These are phyloP conservation scores for Debaryomyces hansenii DNA, from an alignment of 805 yeast genomes.

Conservation along the genomic window DNA sequence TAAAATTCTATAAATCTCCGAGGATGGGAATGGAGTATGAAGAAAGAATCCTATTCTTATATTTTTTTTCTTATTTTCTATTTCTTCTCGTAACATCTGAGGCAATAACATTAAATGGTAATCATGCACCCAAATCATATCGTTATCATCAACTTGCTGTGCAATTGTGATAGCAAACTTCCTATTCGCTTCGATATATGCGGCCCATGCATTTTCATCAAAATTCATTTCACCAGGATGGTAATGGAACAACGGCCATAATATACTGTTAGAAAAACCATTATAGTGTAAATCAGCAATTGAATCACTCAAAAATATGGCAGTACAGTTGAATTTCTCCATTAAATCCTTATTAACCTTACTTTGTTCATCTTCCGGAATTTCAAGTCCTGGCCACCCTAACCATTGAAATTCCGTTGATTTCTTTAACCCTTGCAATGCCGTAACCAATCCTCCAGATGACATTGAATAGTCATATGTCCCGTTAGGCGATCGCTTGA, in stretches of 20 bases:
- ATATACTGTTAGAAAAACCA: conserved; percentile 89
- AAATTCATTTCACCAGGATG: conserved; percentile 99
- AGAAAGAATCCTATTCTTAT: conserved; percentile 88
- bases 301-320: conserved; percentile 83
- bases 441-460: conserved; percentile 96
- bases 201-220: conserved; percentile 97
- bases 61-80: conserved; percentile 49
- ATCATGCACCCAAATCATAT: conserved; percentile 96
- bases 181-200: conserved; percentile 89
- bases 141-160: conserved; percentile 71
- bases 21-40: conserved; percentile 97
- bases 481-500: conserved; percentile 61
- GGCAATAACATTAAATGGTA: conserved; percentile 96
- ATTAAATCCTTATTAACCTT: conserved; percentile 68
- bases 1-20: conserved; percentile 91
- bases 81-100: conserved; percentile 70
- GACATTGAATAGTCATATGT: conserved; percentile 86
- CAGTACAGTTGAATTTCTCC: conserved; percentile 83
- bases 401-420: conserved; percentile 89
- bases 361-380: conserved; percentile 73
- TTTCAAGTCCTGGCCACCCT: conserved; percentile 93
- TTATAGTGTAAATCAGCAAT: conserved; percentile 95
- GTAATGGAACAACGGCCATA: conserved; percentile 98
- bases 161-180: conserved; percentile 77
- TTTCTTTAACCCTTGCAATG: conserved; percentile 86